phyloP scores from a whole-genome alignment of 352 stramenopile species.

The Phytophthora sansomeana region DNA sequence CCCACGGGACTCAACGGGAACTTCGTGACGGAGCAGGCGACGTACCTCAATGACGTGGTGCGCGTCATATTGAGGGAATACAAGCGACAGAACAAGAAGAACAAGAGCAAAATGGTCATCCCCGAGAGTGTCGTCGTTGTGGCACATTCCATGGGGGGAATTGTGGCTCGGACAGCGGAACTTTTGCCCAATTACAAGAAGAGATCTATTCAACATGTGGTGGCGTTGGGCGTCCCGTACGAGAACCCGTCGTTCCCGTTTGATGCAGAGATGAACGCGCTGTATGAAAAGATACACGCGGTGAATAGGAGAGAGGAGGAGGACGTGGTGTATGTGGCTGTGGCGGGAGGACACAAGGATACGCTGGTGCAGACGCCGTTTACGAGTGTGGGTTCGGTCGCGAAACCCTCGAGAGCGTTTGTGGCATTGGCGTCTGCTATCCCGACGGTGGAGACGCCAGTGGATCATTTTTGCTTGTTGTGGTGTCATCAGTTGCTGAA shows the following conservation, averaged over 20 bases:
- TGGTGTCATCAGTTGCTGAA: conserved; percentile 89
- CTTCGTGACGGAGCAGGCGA: conserved; percentile 75
- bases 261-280: conserved; percentile 64
- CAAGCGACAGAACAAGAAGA: conserved; percentile 56
- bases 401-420: conserved; percentile 41
- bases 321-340: conserved; percentile 69
- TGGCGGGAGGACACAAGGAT: conserved; percentile 87
- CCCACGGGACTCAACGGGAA: conserved; percentile 73
- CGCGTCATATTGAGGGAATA: conserved; percentile 79
- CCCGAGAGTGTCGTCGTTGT: conserved; percentile 79
- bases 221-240: conserved; percentile 78
- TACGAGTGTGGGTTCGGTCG: conserved; percentile 40
- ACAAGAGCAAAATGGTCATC: conserved; percentile 22
- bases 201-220: conserved; percentile 78
- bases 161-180: conserved; percentile 72
- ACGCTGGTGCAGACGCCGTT: conserved; percentile 70
- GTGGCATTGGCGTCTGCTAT: conserved; percentile 66
- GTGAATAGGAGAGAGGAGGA: conserved; percentile 20
- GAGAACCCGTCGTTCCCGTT: conserved; percentile 63
- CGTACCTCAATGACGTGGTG: conserved; percentile 79
- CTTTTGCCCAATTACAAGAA: conserved; percentile 79
- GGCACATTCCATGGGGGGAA: conserved; percentile 87
- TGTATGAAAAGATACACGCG: conserved; percentile 64
- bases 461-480: conserved; percentile 86
- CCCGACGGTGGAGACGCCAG: conserved; percentile 61